phyloP scores from a whole-genome alignment of 2,329 filamentous ascomycete species.

The Akanthomyces uredinophilus region DNA sequence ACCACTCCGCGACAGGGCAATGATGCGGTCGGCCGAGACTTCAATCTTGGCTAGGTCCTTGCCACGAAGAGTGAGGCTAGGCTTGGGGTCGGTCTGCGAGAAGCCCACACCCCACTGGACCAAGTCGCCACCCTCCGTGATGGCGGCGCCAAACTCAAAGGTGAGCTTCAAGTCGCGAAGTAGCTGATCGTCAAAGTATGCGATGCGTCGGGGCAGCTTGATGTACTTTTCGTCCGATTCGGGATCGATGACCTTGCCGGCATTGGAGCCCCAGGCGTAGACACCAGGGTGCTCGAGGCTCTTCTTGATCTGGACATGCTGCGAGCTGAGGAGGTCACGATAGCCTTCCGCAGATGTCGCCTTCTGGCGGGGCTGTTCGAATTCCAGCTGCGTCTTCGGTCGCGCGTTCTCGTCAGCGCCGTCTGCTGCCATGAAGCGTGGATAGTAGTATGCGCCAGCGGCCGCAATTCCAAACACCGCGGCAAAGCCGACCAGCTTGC shows the following conservation, averaged over 20 bases:
- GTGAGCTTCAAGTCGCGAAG: constrained; percentile 85
- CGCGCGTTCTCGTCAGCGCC: constrained; percentile 16
- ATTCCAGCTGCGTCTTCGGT: constrained; percentile 51
- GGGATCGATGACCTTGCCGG: constrained; percentile 77
- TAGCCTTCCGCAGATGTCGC: constrained; percentile 64
- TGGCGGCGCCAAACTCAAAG: constrained; percentile 74
- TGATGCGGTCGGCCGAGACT: constrained; percentile 75
- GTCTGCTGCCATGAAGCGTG: constrained; percentile 27
- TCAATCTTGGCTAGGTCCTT: constrained; percentile 74
- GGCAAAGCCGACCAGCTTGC: constrained; percentile 27
- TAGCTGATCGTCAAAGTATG: constrained; percentile 78
- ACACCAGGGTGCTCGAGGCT: constrained; percentile 81
- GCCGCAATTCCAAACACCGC: constrained; percentile 35
- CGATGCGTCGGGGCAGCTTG: constrained; percentile 73
- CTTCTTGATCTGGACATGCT: constrained; percentile 81
- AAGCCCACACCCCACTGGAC: constrained; percentile 87
- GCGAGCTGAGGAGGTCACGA: constrained; percentile 71
- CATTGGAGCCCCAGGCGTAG: constrained; percentile 90
- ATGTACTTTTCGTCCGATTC: constrained; percentile 70
- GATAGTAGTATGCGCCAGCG: constrained; percentile 35
- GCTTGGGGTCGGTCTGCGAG: constrained; percentile 57
- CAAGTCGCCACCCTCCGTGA: constrained; percentile 81
- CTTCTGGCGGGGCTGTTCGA: constrained; percentile 60
- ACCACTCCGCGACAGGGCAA: constrained; percentile 70
- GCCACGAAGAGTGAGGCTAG: constrained; percentile 68